Base-by-base conservation (phyloP, 768 basidiomycete genomes). In the Lactifluus pinguis region DNA sequence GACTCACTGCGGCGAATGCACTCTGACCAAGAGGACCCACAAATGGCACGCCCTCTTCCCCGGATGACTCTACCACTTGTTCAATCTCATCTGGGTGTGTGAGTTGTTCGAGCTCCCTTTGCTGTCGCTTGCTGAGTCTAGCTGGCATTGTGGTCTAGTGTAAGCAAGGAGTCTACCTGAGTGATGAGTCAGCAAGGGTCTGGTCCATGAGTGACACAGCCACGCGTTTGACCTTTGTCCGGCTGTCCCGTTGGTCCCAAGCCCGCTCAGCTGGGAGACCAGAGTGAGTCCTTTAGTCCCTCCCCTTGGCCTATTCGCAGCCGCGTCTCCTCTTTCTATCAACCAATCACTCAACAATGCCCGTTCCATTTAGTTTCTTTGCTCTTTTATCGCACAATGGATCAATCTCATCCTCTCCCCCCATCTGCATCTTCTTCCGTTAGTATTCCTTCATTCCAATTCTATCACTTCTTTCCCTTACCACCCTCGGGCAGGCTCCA, bases 21-120 rank as follows among this genome's bases (percentile, higher is more conserved):
- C 59, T 55, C 47, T 49, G 57, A 49, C n/a, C 49, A 10, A 52
- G 44, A 38, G 38, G 41, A 25, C 45, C 32, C 13, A 41, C 38
- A 29, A 36, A 52, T 39, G 66, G 70, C 57, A 65, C 66, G 36
- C 60, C 66, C 48, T 56, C 66, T 59, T 34, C 66, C 56, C 66
- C 55, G 42, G 61, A 49, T 45, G 29, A 69, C 61, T 56, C 44
- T 66, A 41, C 79, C 77, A 32, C 80, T 78, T 65, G 55, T 13
- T 60, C 61, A 8, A 72, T 64, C 29, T 71, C 72, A 44, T 74
- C 74, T 42, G 86, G 77, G 1, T 82, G 79, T 39, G 82, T 77
- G 2, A 95, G 80, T 65, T 95, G 90, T 61, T 93, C 90, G 25
- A 84, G 78, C 68, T 92, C 90, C 49, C 92, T 76, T 68, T 94